Conservation (phyloP, 2,329 filamentous ascomycete genomes). For the Penicillium sp. region DNA sequence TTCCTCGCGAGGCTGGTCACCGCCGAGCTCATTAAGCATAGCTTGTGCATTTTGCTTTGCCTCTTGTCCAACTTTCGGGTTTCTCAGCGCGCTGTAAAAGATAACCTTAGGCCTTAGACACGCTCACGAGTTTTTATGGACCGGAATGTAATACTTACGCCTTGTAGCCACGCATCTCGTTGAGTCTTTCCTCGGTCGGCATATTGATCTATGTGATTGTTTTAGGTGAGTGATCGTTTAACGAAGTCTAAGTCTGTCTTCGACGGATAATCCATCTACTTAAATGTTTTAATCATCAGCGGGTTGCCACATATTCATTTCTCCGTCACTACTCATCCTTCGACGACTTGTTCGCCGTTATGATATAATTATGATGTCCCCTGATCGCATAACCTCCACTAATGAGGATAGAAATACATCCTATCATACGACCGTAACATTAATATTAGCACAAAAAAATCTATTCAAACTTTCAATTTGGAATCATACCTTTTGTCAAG, state of each 20-base stretch:
- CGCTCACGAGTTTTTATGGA: background rate
- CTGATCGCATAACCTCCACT: background rate
- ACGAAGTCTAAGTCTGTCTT: background rate
- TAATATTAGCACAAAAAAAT: too few relatives aligned
- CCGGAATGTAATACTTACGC: background rate
- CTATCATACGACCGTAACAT: background rate
- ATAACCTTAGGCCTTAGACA: background rate
- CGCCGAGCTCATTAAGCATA: background rate
- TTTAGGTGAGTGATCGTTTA: background rate
- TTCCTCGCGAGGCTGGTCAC: background rate
- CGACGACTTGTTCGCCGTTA: background rate
- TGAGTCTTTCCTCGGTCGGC: background rate
- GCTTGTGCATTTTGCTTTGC: background rate
- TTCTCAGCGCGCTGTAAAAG: background rate
- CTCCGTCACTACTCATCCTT: background rate
- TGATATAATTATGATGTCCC: background rate
- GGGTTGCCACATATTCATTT: background rate
- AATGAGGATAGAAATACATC: background rate
- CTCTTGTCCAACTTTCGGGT: background rate
- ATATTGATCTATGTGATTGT: background rate
- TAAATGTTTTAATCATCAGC: background rate
- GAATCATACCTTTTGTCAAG: background rate
- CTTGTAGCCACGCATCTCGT: slow-evolving; percentile 5
- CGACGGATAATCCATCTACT: background rate
- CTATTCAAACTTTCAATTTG: background rate